Percentiles rank a stretch among this genome's conserved stretches.
Conservation (phyloP, 2,329 filamentous ascomycete species). For the Diplodia intermedia region DNA sequence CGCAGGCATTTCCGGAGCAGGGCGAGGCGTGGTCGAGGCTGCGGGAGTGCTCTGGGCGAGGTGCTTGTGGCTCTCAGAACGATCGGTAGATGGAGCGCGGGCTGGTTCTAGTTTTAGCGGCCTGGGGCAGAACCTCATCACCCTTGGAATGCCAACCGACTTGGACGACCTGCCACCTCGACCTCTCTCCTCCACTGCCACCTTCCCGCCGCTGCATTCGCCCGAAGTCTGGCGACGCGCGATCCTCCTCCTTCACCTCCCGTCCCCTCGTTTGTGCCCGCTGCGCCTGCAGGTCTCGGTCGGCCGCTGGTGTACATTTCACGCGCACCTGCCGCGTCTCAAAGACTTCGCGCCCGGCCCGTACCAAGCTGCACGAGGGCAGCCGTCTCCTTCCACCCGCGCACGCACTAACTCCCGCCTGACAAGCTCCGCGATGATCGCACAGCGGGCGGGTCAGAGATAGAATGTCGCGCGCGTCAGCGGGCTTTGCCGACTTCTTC, state of each 20-base stretch:
- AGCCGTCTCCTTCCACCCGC: constrained; percentile 16
- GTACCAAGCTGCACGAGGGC: constrained; percentile 27
- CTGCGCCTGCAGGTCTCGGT: constrained; percentile 17
- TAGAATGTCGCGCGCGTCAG: constrained; percentile 76
- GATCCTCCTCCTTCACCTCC: constrained; percentile 9
- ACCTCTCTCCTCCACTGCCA: constrained; percentile 13
- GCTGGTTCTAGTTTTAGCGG: not conserved
- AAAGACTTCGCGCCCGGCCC: constrained; percentile 31
- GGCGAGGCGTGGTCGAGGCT: constrained; percentile 17
- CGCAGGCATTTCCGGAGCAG: constrained; percentile 3
- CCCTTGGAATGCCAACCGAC: constrained; percentile 25
- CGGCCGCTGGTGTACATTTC: constrained; percentile 36
- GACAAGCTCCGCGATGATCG: constrained; percentile 38
- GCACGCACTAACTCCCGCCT: constrained; percentile 11
- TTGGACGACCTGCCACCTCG: constrained; percentile 18
- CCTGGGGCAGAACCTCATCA: constrained; percentile 22
- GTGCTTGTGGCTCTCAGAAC: constrained; percentile 7
- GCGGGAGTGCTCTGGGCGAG: constrained; percentile 1
- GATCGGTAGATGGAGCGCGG: constrained; percentile 20
- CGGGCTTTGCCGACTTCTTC: constrained; percentile 87
- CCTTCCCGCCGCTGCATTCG: constrained; percentile 20
- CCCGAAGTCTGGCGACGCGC: constrained; percentile 13
- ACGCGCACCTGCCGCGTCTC: constrained; percentile 36
- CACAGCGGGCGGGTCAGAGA: constrained; percentile 38
- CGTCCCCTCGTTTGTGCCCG: constrained; percentile 21